Evolutionary conservation across 495 filamentous ascomycete genomes (phyloP).

Genomic region (Neurospora terricola): DNA sequence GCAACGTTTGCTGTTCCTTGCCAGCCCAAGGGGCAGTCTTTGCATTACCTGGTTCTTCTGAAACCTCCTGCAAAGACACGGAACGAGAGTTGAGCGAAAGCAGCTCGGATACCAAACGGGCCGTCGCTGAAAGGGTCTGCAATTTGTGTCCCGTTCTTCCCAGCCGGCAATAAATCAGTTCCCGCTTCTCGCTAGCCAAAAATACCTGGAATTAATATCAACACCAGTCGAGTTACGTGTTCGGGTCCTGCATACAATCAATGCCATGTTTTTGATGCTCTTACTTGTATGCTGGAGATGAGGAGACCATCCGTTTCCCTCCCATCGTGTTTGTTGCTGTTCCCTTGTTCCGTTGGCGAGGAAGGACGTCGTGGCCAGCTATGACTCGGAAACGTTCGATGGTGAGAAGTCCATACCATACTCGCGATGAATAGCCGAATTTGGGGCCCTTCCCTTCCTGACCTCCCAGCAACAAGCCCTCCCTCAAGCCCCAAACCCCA

Average conservation of each 20-base stretch:
- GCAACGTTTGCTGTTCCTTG: neutral
- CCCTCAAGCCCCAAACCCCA: neutral
- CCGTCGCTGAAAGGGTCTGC: neutral
- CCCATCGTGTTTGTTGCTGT: neutral
- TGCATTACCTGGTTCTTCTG: neutral
- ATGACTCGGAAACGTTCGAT: neutral
- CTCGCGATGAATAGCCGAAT: neutral
- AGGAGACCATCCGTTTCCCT: neutral
- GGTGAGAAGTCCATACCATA: neutral
- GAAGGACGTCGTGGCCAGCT: neutral
- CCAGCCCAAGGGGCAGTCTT: neutral
- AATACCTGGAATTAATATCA: neutral
- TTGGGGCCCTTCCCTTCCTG: neutral
- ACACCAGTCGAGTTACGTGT: neutral
- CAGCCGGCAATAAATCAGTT: neutral
- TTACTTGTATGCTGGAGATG: neutral
- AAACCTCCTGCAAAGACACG: neutral
- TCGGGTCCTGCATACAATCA: neutral
- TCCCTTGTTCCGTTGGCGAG: neutral
- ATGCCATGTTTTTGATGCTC: neutral
- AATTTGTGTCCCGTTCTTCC: neutral
- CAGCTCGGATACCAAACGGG: neutral
- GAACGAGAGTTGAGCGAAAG: neutral
- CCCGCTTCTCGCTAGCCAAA: neutral
- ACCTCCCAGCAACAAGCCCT: neutral